phyloP scores from a whole-genome alignment of 1,284 basidiomycete species.

The Omphalotus olearius region DNA sequence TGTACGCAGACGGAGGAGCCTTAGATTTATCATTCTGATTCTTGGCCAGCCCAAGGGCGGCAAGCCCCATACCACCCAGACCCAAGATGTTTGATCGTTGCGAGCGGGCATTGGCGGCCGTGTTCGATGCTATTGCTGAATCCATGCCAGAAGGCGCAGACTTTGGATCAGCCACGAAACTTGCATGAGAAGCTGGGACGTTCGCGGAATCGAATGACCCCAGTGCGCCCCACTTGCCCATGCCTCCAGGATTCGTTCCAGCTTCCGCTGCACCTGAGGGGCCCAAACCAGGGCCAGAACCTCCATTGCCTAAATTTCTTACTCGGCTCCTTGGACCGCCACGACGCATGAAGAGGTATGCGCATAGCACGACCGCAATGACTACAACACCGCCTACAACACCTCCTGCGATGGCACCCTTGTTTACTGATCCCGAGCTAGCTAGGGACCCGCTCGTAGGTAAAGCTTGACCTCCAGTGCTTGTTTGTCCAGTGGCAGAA shows the following conservation, averaged over 20 bases:
- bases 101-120: slow-evolving; percentile 5
- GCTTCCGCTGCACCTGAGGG: neutral
- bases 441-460: slow-evolving; percentile 3
- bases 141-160: slow-evolving; percentile 1
- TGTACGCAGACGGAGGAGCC: neutral
- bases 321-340: neutral
- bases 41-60: slow-evolving; percentile 8
- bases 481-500: neutral
- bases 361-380: neutral
- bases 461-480: neutral
- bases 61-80: slow-evolving; percentile 10
- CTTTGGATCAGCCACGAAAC: neutral
- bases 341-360: neutral
- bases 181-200: neutral
- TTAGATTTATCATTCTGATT: neutral
- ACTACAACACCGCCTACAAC: slow-evolving; percentile 8
- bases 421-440: neutral
- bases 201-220: slow-evolving; percentile 14
- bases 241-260: neutral
- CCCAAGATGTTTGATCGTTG: slow-evolving; percentile 3
- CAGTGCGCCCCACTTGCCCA: slow-evolving; percentile 15
- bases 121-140: slow-evolving; percentile 1
- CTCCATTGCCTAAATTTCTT: neutral
- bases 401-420: slow-evolving; percentile 9
- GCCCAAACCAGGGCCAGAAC: neutral